Conservation (phyloP, 768 basidiomycete genomes). For the Suillus weaverae region DNA sequence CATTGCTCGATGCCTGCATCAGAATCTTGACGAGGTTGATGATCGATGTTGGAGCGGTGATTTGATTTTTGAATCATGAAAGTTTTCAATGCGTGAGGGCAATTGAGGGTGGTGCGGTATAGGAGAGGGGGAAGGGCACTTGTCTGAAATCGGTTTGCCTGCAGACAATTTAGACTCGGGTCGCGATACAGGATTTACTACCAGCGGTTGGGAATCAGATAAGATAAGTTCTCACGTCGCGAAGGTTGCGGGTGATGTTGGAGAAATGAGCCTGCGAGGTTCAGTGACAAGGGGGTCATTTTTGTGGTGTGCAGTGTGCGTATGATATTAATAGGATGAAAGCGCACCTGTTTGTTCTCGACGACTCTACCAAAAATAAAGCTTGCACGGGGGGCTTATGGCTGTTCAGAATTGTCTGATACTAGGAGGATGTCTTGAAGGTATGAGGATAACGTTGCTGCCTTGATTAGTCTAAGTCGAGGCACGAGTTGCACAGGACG, state of each 20-base stretch:
- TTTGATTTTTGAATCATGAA: conserved; percentile 70
- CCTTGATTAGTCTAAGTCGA: conserved; percentile 13
- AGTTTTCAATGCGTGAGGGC: background rate
- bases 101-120: background rate
- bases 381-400: background rate
- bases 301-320: conserved; percentile 7
- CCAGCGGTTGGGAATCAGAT: conserved; percentile 28
- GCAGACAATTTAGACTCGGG: conserved; percentile 11
- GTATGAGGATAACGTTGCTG: conserved; percentile 11
- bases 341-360: conserved; percentile 14
- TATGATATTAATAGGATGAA: conserved; percentile 11
- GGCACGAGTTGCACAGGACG: conserved; percentile 7
- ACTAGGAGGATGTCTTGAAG: background rate
- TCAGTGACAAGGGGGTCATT: conserved; percentile 7
- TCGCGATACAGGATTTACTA: conserved; percentile 9
- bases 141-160: background rate
- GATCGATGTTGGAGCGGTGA: conserved; percentile 33
- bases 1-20: conserved; percentile 56
- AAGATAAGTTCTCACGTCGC: conserved; percentile 35
- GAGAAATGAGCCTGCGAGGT: conserved; percentile 13
- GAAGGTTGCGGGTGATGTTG: conserved; percentile 14
- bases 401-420: background rate
- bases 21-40: conserved; percentile 23
- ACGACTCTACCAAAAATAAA: conserved; percentile 12
- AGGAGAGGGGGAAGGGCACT: conserved; percentile 5